These are phyloP conservation scores for Kodamaea derodonti DNA, from an alignment of 1,139 yeast species.

Conservation along the genomic window DNA sequence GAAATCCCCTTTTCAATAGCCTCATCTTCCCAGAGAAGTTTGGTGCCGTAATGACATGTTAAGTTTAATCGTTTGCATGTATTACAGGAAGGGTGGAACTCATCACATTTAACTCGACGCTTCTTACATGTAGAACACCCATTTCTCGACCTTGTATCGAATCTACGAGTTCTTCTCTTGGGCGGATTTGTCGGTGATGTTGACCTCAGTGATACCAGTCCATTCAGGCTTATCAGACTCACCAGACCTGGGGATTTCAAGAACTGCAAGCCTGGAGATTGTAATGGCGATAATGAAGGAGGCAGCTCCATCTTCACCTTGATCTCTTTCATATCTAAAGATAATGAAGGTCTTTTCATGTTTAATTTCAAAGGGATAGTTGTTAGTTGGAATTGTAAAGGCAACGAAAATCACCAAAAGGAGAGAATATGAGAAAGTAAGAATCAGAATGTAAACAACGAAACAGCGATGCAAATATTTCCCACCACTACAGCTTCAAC, in stretches of 20 bases:
- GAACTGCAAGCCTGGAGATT: neutral
- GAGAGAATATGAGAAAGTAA: no score
- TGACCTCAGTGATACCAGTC: neutral
- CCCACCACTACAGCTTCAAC: no score
- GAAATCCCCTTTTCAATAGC: conserved; percentile 28
- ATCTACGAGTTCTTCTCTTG: conserved; percentile 5
- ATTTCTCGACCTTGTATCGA: conserved; percentile 16
- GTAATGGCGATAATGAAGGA: neutral
- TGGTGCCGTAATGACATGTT: conserved; percentile 17
- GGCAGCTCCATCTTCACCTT: neutral
- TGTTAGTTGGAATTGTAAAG: no score
- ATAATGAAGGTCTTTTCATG: no score
- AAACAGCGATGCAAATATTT: no score
- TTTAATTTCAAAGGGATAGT: no score
- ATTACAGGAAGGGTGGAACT: conserved; percentile 24
- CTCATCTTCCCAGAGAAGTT: conserved; percentile 31
- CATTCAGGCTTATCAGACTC: neutral
- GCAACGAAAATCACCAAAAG: no score
- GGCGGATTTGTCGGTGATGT: neutral
- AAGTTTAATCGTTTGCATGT: conserved; percentile 19
- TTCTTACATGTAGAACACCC: conserved; percentile 26
- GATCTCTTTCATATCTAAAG: no score
- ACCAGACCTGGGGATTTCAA: neutral
- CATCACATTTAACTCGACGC: conserved; percentile 29
- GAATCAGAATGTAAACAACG: no score